These are phyloP conservation scores for carrot (Daucus carota) DNA, from an alignment of 129 eudicot species.

Conservation along the genomic window DNA sequence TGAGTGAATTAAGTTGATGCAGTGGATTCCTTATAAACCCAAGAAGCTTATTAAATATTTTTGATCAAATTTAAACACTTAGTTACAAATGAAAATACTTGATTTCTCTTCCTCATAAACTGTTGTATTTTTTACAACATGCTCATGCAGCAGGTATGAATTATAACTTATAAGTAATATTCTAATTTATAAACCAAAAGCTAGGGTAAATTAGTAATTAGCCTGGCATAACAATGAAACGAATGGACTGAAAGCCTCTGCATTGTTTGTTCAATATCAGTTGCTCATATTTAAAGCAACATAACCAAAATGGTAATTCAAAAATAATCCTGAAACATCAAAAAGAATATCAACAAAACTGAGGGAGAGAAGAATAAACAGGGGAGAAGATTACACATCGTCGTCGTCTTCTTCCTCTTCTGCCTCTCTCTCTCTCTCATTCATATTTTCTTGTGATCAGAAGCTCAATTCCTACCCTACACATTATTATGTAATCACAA, in stretches of 20 bases:
- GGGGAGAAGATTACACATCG: conserved; percentile 4
- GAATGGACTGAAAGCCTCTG: not conserved
- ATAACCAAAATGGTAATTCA: not conserved
- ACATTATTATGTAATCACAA: not conserved
- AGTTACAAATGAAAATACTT: too few relatives aligned
- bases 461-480: not conserved
- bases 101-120: too few relatives aligned
- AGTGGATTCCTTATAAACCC: too few relatives aligned
- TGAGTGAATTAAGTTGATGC: too few relatives aligned
- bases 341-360: not conserved
- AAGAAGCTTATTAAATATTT: too few relatives aligned
- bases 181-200: too few relatives aligned
- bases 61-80: too few relatives aligned
- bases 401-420: conserved; percentile 9
- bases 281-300: not conserved
- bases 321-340: conserved; percentile 3
- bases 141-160: too few relatives aligned
- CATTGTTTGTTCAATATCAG: not conserved
- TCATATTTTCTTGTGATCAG: not conserved
- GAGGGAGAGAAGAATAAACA: conserved; percentile 4
- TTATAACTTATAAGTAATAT: too few relatives aligned
- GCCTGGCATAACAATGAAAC: not conserved
- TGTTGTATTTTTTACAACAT: too few relatives aligned
- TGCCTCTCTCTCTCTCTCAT: not conserved
- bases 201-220: not conserved